phyloP scores from a whole-genome alignment of 345 rosid species.

The Turnera subulata region DNA sequence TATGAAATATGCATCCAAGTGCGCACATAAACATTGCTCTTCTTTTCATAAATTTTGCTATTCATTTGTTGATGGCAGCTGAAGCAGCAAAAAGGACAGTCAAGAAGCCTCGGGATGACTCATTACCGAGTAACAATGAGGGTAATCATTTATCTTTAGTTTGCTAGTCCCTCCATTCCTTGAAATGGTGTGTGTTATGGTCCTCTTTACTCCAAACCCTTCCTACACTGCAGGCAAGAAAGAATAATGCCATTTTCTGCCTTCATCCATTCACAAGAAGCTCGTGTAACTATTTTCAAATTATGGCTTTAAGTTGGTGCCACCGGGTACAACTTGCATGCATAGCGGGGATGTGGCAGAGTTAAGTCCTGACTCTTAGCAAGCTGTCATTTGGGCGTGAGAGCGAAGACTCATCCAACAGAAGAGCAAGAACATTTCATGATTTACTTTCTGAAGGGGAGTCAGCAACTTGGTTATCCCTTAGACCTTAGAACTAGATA shows the following conservation, averaged over 20 bases:
- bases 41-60: constrained; percentile 6
- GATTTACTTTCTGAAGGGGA: neutral
- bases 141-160: constrained; percentile 32
- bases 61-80: constrained; percentile 39
- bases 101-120: constrained; percentile 38
- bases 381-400: neutral
- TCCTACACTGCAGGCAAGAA: constrained; percentile 37
- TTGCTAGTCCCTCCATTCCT: neutral
- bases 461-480: neutral
- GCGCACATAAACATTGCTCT: neutral
- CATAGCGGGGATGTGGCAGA: no score
- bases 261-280: neutral
- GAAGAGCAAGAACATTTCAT: neutral
- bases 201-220: neutral
- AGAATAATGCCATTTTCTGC: constrained; percentile 9
- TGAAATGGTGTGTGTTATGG: neutral
- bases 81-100: constrained; percentile 45
- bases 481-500: neutral
- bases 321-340: neutral
- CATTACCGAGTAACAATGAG: constrained; percentile 17
- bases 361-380: neutral
- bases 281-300: neutral
- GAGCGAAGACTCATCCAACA: neutral
- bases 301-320: neutral
- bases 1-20: no score